Evolutionary conservation across 2,329 filamentous ascomycete genomes (phyloP).

Genomic region (Fusarium pseudoanthophilum): DNA sequence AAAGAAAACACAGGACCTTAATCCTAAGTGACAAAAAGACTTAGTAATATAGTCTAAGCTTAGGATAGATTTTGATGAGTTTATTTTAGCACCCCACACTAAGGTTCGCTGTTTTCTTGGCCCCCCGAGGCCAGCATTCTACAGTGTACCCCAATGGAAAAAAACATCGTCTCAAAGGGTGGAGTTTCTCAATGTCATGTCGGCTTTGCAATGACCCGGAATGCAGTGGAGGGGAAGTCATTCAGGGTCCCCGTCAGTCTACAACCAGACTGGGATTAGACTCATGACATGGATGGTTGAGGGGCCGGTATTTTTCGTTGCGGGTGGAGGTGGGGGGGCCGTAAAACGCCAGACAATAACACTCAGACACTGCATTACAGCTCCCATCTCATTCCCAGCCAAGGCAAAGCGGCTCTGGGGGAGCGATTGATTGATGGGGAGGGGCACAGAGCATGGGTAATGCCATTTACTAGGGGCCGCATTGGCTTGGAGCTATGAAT

Average conservation of each 20-base stretch:
- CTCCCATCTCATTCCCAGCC: constrained; percentile 22
- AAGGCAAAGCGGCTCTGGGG: constrained; percentile 17
- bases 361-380: constrained; percentile 10
- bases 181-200: constrained; percentile 6
- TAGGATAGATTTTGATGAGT: too few relatives aligned
- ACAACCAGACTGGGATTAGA: not conserved
- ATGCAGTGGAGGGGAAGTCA: constrained; percentile 20
- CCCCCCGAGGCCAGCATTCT: too few relatives aligned
- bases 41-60: too few relatives aligned
- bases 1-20: too few relatives aligned
- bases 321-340: constrained; percentile 27
- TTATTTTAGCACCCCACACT: too few relatives aligned
- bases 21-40: too few relatives aligned
- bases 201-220: constrained; percentile 23
- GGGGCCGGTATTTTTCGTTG: constrained; percentile 25
- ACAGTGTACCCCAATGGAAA: constrained; percentile 21
- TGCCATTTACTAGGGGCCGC: constrained; percentile 11
- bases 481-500: constrained; percentile 5
- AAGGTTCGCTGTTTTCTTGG: too few relatives aligned
- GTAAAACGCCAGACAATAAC: constrained; percentile 1
- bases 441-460: constrained; percentile 2
- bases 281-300: constrained; percentile 24
- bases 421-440: constrained; percentile 25
- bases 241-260: constrained; percentile 30
- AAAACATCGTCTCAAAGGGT: constrained; percentile 5